These are phyloP conservation scores for Aspergillus fischeri DNA, from an alignment of 2,329 filamentous ascomycete genomes.

Conservation along the genomic window DNA sequence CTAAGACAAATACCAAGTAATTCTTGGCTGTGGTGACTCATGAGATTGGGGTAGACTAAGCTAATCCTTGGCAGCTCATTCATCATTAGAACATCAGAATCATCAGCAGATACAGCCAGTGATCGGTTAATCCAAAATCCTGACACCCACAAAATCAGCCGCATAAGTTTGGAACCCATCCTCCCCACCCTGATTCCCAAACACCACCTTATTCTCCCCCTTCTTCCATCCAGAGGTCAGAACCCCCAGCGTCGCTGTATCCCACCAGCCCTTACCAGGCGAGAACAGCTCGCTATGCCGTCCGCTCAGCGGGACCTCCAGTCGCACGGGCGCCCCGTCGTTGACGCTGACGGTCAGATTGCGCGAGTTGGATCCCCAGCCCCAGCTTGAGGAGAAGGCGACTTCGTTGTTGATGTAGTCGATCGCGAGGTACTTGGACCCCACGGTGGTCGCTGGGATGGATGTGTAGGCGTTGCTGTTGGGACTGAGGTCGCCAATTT, in stretches of 20 bases:
- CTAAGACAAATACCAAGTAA: no score
- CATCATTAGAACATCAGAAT: no score
- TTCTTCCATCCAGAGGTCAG: constrained; percentile 45
- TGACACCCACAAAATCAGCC: constrained; percentile 36
- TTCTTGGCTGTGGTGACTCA: neutral
- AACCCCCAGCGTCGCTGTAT: constrained; percentile 44
- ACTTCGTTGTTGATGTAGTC: constrained; percentile 54
- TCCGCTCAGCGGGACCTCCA: constrained; percentile 47
- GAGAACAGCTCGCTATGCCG: constrained; percentile 33
- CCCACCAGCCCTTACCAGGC: constrained; percentile 49
- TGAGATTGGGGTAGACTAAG: neutral
- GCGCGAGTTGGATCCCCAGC: constrained; percentile 45
- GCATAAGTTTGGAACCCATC: constrained; percentile 24
- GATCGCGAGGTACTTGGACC: constrained; percentile 42
- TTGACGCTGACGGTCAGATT: constrained; percentile 52
- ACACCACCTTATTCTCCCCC: constrained; percentile 36
- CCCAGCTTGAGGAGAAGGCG: constrained; percentile 41
- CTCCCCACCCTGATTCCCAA: constrained; percentile 30
- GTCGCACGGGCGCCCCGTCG: constrained; percentile 37
- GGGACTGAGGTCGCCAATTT: constrained; percentile 38
- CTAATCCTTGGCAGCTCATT: neutral
- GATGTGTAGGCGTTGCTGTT: constrained; percentile 31
- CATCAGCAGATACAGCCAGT: no score
- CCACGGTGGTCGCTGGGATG: constrained; percentile 28
- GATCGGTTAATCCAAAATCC: constrained; percentile 19